Conservation (phyloP, 169 alveolate genomes). For the Cryptosporidium felis region DNA sequence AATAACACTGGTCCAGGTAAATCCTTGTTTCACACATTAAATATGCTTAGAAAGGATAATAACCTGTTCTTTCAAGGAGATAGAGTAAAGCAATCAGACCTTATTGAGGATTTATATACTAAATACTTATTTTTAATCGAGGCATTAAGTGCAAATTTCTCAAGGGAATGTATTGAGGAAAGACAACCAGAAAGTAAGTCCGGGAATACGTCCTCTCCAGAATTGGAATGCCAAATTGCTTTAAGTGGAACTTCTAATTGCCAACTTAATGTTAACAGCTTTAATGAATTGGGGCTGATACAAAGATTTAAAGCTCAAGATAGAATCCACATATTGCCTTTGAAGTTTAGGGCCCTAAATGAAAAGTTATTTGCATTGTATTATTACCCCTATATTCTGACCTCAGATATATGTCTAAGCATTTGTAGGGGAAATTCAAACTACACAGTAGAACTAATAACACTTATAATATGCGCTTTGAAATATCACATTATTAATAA, state of each 20-base stretch:
- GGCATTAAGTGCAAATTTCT: conserved; percentile 8
- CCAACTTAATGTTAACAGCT: not conserved
- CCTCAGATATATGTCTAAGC: conserved; percentile 65
- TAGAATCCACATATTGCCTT: conserved; percentile 38
- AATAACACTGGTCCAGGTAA: conserved; percentile 1
- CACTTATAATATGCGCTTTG: conserved; percentile 17
- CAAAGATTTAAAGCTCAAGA: conserved; percentile 33
- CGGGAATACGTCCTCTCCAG: not conserved
- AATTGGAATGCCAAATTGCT: too few relatives aligned
- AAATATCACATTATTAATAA: conserved; percentile 10
- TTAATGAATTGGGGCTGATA: not conserved
- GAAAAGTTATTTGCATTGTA: conserved; percentile 5
- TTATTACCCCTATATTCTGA: conserved; percentile 55
- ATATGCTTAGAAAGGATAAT: conserved; percentile 15
- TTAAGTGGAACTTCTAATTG: not conserved
- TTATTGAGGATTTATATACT: conserved; percentile 23
- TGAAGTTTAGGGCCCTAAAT: conserved; percentile 9
- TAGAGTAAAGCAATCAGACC: not conserved
- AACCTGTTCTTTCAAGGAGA: conserved; percentile 63
- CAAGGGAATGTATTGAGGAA: conserved; percentile 21
- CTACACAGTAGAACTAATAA: conserved; percentile 37
- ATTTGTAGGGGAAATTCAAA: conserved; percentile 60
- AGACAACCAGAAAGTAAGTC: not conserved
- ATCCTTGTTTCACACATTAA: not conserved
- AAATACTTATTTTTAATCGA: conserved; percentile 13